These are phyloP conservation scores for Chytridium lagenaria DNA, from an alignment of 371 early-diverging fungal species.

Conservation along the genomic window DNA sequence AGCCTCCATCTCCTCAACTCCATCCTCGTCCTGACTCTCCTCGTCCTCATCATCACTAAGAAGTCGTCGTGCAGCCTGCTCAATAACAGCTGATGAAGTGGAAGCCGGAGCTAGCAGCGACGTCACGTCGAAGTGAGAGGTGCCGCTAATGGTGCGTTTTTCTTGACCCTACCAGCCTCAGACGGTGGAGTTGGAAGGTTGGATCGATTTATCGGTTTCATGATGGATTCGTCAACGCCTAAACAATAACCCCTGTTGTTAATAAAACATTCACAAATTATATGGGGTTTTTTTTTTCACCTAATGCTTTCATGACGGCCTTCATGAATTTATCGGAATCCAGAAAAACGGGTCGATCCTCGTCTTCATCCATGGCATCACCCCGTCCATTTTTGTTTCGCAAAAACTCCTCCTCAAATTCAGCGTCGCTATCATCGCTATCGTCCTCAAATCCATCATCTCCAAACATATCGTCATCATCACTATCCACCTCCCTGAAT, in stretches of 20 bases:
- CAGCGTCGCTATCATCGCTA: conserved; percentile 28
- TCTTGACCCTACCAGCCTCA: background rate
- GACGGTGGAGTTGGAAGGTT: background rate
- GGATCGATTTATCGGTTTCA: conserved; percentile 10
- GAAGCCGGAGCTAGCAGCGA: conserved; percentile 6
- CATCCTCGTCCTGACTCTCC: conserved; percentile 26
- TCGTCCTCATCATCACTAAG: conserved; percentile 7
- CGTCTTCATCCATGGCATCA: conserved; percentile 18
- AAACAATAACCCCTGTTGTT: background rate
- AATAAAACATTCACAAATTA: conserved; percentile 1
- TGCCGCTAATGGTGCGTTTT: conserved; percentile 18
- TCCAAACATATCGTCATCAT: conserved; percentile 35
- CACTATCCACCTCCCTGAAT: conserved; percentile 32
- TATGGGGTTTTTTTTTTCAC: background rate
- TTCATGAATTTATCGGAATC: conserved; percentile 63
- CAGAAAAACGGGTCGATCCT: conserved; percentile 43
- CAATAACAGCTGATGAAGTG: background rate
- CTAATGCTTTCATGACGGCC: conserved; percentile 37
- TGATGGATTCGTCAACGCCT: conserved; percentile 15
- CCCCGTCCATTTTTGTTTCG: background rate
- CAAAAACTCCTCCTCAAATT: background rate
- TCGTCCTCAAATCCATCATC: conserved; percentile 45
- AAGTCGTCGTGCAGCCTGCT: background rate
- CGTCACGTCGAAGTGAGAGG: conserved; percentile 24
- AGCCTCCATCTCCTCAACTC: conserved; percentile 2